A percentile compares a stretch with the other conserved stretches of the same genome.
phyloP scores from a whole-genome alignment of 495 filamentous ascomycete species.

The Hyaloscypha hepaticicola region DNA sequence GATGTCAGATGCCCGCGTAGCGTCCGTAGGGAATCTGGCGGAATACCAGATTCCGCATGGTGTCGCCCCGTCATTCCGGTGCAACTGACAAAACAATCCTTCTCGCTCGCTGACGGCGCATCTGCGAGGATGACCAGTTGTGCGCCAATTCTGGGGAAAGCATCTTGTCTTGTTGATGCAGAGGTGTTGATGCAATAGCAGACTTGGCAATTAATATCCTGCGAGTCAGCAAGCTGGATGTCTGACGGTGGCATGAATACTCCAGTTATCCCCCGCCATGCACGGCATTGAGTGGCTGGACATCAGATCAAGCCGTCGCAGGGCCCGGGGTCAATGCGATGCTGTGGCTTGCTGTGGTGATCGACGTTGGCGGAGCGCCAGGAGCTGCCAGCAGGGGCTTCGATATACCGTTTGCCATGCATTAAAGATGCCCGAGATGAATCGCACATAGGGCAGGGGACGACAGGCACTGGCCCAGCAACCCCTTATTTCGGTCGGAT shows the following conservation, averaged over 20 bases:
- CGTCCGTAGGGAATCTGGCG: slow-evolving; percentile 5
- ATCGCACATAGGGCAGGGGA: neutral
- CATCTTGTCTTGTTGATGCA: neutral
- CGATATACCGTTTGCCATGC: slow-evolving; percentile 8
- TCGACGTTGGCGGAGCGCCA: slow-evolving; percentile 7
- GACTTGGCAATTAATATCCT: slow-evolving; percentile 4
- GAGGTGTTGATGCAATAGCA: neutral
- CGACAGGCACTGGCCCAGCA: neutral
- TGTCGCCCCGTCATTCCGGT: neutral
- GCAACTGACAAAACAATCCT: neutral
- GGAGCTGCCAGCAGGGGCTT: neutral
- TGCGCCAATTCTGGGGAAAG: neutral
- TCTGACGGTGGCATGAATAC: slow-evolving; percentile 2
- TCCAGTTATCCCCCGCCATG: neutral
- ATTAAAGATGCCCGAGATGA: slow-evolving; percentile 20
- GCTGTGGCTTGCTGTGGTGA: slow-evolving; percentile 19
- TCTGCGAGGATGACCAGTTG: too few relatives aligned
- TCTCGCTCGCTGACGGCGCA: neutral
- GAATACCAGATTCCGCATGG: slow-evolving; percentile 2
- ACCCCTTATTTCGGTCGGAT: slow-evolving; percentile 25
- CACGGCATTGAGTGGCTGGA: slow-evolving; percentile 1
- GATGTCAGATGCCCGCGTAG: neutral
- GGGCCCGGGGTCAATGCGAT: slow-evolving; percentile 6
- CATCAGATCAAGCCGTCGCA: neutral
- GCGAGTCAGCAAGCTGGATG: neutral